These are phyloP conservation scores for Yarrowia hollandica DNA, from an alignment of 805 yeast genomes.

Conservation along the genomic window DNA sequence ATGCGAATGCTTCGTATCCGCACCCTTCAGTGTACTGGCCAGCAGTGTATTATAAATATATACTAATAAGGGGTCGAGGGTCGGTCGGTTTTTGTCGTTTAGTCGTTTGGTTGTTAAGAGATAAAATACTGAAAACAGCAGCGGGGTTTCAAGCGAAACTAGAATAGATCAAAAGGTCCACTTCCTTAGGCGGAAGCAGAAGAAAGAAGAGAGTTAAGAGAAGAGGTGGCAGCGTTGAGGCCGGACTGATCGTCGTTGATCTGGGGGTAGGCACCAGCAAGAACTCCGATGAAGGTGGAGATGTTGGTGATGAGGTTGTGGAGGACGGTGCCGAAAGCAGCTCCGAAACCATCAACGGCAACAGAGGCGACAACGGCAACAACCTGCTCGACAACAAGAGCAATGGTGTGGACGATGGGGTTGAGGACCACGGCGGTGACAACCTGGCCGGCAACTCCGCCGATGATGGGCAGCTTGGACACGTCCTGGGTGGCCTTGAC, in stretches of 20 bases:
- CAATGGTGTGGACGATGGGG: slow-evolving; percentile 17
- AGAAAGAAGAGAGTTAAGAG: slow-evolving; percentile 8
- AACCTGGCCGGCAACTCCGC: slow-evolving; percentile 13
- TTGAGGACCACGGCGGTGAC: slow-evolving; percentile 19
- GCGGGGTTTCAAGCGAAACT: background rate
- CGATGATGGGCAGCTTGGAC: slow-evolving; percentile 3
- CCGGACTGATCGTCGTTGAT: slow-evolving; percentile 14
- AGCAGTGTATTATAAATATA: slow-evolving; percentile 16
- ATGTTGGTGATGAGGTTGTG: slow-evolving; percentile 22
- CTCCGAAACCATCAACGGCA: background rate
- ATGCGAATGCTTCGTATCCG: too few species aligned
- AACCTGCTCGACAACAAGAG: slow-evolving; percentile 17
- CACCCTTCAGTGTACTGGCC: too few species aligned
- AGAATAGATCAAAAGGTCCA: background rate
- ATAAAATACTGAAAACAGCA: background rate
- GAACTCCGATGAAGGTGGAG: slow-evolving; percentile 8
- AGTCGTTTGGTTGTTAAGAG: background rate
- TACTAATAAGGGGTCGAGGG: slow-evolving; percentile 8
- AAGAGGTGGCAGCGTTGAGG: background rate
- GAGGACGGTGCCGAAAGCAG: slow-evolving; percentile 8
- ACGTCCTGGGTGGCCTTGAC: background rate
- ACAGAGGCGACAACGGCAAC: slow-evolving; percentile 5
- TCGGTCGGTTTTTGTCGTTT: slow-evolving; percentile 8
- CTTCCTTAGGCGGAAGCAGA: background rate
- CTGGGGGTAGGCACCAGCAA: slow-evolving; percentile 24